Evolutionary conservation across 495 filamentous ascomycete genomes (phyloP), one percentile per base, ranked within the genome.

Genomic region (Acidiella bohemica): DNA sequence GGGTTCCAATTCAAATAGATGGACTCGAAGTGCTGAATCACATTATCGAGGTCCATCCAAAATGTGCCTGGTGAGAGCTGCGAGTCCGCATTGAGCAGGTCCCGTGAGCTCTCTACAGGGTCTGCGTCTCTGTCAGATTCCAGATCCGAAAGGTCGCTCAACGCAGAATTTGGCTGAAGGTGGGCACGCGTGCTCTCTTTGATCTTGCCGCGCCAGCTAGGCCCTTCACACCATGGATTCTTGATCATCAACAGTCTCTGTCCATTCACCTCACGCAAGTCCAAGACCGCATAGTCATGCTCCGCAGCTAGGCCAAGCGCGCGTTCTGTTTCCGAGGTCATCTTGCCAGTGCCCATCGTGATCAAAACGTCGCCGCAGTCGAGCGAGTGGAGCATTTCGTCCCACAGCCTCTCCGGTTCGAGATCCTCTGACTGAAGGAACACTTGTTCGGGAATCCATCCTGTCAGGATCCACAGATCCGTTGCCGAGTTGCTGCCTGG

Each of bases 1-100:
- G 92, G 87, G 50, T 93, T 94, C 92, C 92, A 99, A 59, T 95
- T 99, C 31, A 96, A 64, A 59, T 96, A 99, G 21, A 96, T 68
- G 18, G 87, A 92, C 45, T 94, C 83, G 47, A 94, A 99, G 51
- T 90, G 74, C 50, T 90, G 86, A 22, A 84, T 68, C 5, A 93
- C 73, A 36, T 83, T 78, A 39, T 86, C 78, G 26, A 86, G 71
- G 20, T 76, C 73, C 65, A 96, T 93, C 87, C 90, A 95, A 55
- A 96, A 94, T 18, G 75, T 77, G 7, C 87, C 85, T 12, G 80
- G 77, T 19, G 58, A 50, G 7, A 59, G 49, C 44, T 55, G 46
- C 7, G 62, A 47, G 39, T 46, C 43, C 19, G 37, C 26, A 23
- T 51, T 51, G 17, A 51, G 33, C 4, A 51, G 31, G 18, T 51